Percentiles rank a stretch among this genome's conserved stretches.
Evolutionary conservation across 257 asterid genomes (phyloP).

Genomic region (Ocimum tenuiflorum): DNA sequence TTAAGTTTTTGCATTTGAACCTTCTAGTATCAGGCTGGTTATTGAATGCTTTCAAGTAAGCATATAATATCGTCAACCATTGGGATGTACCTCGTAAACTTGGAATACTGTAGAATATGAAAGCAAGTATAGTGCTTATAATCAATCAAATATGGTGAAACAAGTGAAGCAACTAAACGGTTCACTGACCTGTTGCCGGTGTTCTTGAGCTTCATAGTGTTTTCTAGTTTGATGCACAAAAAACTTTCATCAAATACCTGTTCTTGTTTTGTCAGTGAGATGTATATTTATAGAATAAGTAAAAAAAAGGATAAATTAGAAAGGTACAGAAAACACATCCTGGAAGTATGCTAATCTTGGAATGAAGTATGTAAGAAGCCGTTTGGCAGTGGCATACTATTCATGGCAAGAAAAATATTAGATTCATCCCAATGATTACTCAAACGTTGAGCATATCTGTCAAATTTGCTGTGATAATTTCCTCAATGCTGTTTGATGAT

Average conservation of each 20-base stretch:
- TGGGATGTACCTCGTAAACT: not conserved
- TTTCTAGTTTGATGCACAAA: conserved; percentile 1
- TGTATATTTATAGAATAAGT: too few relatives aligned
- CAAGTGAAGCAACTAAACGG: not conserved
- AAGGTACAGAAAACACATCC: not conserved
- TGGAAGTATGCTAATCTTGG: not conserved
- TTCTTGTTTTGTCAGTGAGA: too few relatives aligned
- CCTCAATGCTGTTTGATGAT: not conserved
- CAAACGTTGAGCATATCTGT: not conserved
- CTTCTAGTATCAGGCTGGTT: not conserved
- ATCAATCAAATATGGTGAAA: not conserved
- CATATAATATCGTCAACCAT: not conserved
- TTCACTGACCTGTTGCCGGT: not conserved
- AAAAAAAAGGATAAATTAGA: not conserved
- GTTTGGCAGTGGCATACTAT: not conserved
- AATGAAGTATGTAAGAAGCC: not conserved
- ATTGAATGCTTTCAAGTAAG: not conserved
- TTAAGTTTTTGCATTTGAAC: too few relatives aligned
- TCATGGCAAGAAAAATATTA: not conserved
- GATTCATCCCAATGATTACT: not conserved
- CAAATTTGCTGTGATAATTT: not conserved
- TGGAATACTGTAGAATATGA: not conserved
- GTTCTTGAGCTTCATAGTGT: not conserved
- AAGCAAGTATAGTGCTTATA: not conserved
- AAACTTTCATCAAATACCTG: too few relatives aligned